Evolutionary conservation across 495 filamentous ascomycete genomes (phyloP).

Genomic region (Penicillium pulvis): DNA sequence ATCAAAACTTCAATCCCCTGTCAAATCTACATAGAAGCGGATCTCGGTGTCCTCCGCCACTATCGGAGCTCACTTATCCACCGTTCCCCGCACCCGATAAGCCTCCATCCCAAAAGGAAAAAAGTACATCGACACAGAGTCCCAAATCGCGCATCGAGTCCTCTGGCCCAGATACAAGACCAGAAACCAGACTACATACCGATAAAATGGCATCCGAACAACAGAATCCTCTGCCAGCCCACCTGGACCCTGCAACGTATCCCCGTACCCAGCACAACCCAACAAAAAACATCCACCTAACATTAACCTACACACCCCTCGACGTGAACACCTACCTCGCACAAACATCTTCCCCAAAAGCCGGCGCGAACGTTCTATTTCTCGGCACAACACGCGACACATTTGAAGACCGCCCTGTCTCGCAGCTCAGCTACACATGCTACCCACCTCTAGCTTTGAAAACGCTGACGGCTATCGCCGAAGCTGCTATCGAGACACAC

Average conservation of each 20-base stretch:
- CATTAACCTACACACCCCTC: conserved; percentile 63
- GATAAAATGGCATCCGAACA: conserved; percentile 20
- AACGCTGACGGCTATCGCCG: conserved; percentile 72
- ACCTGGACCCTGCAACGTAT: conserved; percentile 46
- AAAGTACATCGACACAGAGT: background rate
- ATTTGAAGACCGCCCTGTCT: conserved; percentile 74
- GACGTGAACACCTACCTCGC: conserved; percentile 60
- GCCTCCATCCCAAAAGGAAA: background rate
- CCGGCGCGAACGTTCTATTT: conserved; percentile 89
- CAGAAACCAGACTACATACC: background rate
- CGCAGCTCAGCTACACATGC: conserved; percentile 77
- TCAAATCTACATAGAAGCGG: background rate
- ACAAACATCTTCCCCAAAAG: conserved; percentile 72
- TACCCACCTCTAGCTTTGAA: conserved; percentile 76
- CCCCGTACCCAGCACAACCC: conserved; percentile 36
- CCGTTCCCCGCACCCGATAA: conserved; percentile 31
- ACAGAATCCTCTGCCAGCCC: conserved; percentile 28
- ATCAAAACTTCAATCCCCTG: background rate
- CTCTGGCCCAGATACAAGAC: background rate
- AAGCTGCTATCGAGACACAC: conserved; percentile 58
- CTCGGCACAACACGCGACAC: conserved; percentile 85
- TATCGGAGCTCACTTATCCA: conserved; percentile 21
- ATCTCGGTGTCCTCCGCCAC: conserved; percentile 22
- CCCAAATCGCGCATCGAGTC: background rate
- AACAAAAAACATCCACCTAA: conserved; percentile 41